A percentile compares a stretch with the other conserved stretches of the same genome.
Conservation (phyloP, 2,329 filamentous ascomycete genomes). For the Ilyonectria mors-panacis region DNA sequence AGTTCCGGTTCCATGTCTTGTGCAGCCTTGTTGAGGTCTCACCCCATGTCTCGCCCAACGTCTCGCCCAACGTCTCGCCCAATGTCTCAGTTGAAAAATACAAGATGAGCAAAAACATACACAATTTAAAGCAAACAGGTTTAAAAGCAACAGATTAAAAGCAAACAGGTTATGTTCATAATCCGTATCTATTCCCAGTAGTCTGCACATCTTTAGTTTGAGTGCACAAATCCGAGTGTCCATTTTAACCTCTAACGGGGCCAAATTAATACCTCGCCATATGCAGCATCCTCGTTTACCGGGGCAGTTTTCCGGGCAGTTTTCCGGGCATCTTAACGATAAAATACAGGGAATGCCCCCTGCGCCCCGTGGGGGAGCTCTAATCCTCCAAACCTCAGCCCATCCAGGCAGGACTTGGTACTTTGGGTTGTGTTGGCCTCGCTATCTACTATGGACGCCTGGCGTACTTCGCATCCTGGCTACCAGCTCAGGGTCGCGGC, state of each 20-base stretch:
- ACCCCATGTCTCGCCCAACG: not conserved
- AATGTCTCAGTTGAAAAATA: not conserved
- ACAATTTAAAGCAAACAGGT: not conserved
- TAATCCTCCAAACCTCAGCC: constrained; percentile 1
- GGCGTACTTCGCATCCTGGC: not conserved
- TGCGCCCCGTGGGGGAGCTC: constrained; percentile 4
- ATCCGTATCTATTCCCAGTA: not conserved
- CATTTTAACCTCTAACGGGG: not conserved
- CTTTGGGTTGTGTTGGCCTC: too few species aligned
- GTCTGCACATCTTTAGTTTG: not conserved
- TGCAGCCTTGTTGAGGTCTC: not conserved
- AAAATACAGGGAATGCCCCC: not conserved
- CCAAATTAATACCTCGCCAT: constrained; percentile 8
- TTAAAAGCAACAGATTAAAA: not conserved
- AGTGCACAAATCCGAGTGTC: not conserved
- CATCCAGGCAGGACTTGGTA: not conserved
- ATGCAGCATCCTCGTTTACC: not conserved
- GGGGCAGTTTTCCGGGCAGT: not conserved
- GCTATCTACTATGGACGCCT: not conserved
- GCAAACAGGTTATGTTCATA: not conserved
- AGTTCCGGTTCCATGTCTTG: not conserved
- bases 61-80: not conserved
- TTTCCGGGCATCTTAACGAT: not conserved
- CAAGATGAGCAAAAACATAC: not conserved
- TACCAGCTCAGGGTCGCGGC: not conserved